These are phyloP conservation scores for Colletotrichum camelliae DNA, from an alignment of 2,329 filamentous ascomycete genomes.

Conservation along the genomic window DNA sequence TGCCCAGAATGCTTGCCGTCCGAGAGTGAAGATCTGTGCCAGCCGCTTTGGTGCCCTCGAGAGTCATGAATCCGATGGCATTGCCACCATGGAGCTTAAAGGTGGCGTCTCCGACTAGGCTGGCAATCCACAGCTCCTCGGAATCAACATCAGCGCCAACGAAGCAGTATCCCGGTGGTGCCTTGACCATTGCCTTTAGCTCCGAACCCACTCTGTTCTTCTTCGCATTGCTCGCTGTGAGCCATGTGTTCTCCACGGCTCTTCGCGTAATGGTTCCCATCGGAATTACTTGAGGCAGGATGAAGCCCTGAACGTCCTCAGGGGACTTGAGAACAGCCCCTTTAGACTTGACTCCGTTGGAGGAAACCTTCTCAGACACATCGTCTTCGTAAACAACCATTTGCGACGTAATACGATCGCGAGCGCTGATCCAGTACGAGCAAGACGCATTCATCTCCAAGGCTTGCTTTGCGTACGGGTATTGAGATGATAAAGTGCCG, in stretches of 20 bases:
- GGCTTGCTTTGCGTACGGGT: conserved; percentile 88
- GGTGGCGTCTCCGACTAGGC: conserved; percentile 89
- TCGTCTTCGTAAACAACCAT: conserved; percentile 89
- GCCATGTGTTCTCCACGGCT: conserved; percentile 97
- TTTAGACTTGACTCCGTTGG: conserved; percentile 20
- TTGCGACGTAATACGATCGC: conserved; percentile 92
- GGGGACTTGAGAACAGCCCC: conserved; percentile 21
- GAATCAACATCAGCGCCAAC: conserved; percentile 98
- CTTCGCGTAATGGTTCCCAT: conserved; percentile 97
- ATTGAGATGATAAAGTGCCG: conserved; percentile 86
- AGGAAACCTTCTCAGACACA: conserved; percentile 25
- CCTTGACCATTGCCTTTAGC: conserved; percentile 94
- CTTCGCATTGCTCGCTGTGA: conserved; percentile 97
- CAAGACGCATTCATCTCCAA: conserved; percentile 98
- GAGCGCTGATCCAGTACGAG: conserved; percentile 98
- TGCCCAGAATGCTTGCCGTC: conserved; percentile 89
- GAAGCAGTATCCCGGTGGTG: conserved; percentile 88
- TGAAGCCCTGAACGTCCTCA: conserved; percentile 68
- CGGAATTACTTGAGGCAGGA: conserved; percentile 92
- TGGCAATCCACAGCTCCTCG: conserved; percentile 97
- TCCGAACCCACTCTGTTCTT: conserved; percentile 95
- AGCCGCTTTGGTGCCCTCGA: conserved; percentile 93
- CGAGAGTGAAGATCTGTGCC: conserved; percentile 95
- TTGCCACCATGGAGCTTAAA: conserved; percentile 97
- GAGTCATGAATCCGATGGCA: conserved; percentile 97